Evolutionary conservation across 495 filamentous ascomycete genomes (phyloP).

Genomic region (Achaetomiella virescens): DNA sequence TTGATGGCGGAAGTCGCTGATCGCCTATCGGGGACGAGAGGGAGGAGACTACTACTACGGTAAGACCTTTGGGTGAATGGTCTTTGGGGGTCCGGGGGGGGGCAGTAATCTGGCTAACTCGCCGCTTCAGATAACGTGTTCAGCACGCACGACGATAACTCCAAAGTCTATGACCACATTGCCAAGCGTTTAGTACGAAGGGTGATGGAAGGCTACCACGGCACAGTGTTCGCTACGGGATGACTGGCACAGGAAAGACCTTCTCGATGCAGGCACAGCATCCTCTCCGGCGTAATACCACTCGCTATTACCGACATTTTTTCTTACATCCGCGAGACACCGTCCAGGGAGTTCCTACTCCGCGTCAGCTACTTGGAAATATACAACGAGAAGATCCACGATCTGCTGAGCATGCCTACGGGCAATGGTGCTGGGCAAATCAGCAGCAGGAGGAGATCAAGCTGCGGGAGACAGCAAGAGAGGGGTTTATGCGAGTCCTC

Average conservation of each 20-base stretch:
- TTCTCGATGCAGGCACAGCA: constrained; percentile 99
- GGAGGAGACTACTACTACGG: constrained; percentile 91
- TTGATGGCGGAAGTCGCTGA: constrained; percentile 76
- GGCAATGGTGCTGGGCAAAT: constrained; percentile 41
- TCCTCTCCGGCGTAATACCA: constrained; percentile 97
- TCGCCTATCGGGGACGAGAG: constrained; percentile 81
- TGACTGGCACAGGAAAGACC: constrained; percentile 98
- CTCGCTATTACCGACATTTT: constrained; percentile 98
- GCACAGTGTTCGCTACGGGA: constrained; percentile 98
- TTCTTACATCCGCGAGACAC: constrained; percentile 96
- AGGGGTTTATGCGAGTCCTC: constrained; percentile 89
- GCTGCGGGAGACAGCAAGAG: constrained; percentile 91
- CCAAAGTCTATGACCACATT: constrained; percentile 84
- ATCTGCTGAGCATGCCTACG: constrained; percentile 71
- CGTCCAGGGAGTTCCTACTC: constrained; percentile 86
- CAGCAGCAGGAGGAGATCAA: constrained; percentile 82
- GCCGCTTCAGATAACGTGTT: constrained; percentile 80
- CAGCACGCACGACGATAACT: constrained; percentile 82
- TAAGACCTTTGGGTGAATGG: constrained; percentile 34
- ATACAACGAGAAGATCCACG: constrained; percentile 97
- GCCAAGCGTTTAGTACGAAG: constrained; percentile 91
- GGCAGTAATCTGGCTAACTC: background rate
- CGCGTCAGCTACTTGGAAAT: constrained; percentile 98
- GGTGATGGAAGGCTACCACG: constrained; percentile 99
- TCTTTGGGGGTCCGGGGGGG: too few relatives aligned